Base-by-base conservation (phyloP, 176 grass and related monocot species). In the Leersia perrieri region DNA sequence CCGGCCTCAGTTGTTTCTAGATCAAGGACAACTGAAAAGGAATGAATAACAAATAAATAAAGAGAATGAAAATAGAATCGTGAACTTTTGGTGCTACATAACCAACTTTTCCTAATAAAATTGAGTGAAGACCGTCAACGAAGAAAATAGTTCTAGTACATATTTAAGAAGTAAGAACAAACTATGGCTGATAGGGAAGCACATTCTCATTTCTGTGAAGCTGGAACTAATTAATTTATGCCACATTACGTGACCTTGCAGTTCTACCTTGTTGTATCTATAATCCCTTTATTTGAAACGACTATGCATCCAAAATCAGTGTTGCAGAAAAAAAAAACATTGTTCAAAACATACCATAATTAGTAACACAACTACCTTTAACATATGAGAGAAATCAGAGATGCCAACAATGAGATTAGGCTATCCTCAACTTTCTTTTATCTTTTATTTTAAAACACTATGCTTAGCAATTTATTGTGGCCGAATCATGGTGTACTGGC, bases 21-120 rank as follows among this genome's bases (percentile, higher is more conserved):
- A 32, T 62, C n/a, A 87, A 84, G 60, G 22, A 87, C 60, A 71
- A 87, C 63, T 86, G 68, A 33, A 16, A 35, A 22, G 28, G 29
- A 55, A 70, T 64, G 47, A 44, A 58, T 4, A 69, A 74, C 0
- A 36, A 45, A 22, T 63, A 38, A 22, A 25, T 33, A 75, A 16
- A 49, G 12, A 81, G n/a, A 23, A 25, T 68, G 12, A 16, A 9
- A 7, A 18, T 9, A 53, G 22, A 7, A n/a, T 53, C 49, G 0
- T n/a, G 49, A 53, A 53, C 1, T 53, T 53, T 22, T 11, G 16
- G 20, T 53, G 20, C 49, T 53, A 53, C 49, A 53, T 53, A 53
- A 53, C 49, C 6, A 53, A 70, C 40, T 16, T 33, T 16, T 1
- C n/a, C 65, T 12, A 18, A 58, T 25, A 55, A 55, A 55, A 23